These are phyloP conservation scores for Aspergillus fijiensis DNA, from an alignment of 2,329 filamentous ascomycete genomes.

Conservation along the genomic window DNA sequence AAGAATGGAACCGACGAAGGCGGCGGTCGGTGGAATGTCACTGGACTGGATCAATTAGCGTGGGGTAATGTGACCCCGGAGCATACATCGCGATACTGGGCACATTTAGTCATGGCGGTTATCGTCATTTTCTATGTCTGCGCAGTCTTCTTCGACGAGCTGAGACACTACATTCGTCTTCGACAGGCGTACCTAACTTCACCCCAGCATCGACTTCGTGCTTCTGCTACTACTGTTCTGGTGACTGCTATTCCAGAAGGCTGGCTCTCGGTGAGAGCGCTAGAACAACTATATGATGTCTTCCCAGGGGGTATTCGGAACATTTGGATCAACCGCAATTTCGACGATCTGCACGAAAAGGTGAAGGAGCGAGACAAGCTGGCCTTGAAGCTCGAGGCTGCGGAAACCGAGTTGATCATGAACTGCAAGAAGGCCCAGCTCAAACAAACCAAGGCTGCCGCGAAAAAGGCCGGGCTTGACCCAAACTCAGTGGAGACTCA, in stretches of 20 bases:
- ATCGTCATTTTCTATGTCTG: slow-evolving; percentile 80
- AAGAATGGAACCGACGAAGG: slow-evolving; percentile 36
- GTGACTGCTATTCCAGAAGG: slow-evolving; percentile 87
- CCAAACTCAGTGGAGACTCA: slow-evolving; percentile 39
- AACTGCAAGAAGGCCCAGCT: slow-evolving; percentile 74
- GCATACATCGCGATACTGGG: slow-evolving; percentile 72
- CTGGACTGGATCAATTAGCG: slow-evolving; percentile 76
- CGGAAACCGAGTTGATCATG: slow-evolving; percentile 81
- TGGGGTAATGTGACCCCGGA: slow-evolving; percentile 78
- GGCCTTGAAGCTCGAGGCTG: slow-evolving; percentile 70
- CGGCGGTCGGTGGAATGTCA: slow-evolving; percentile 49
- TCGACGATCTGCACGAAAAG: slow-evolving; percentile 79
- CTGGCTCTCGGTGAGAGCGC: slow-evolving; percentile 81
- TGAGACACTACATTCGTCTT: slow-evolving; percentile 85
- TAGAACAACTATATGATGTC: slow-evolving; percentile 85
- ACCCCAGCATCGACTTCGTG: slow-evolving; percentile 87
- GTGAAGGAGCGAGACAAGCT: slow-evolving; percentile 72
- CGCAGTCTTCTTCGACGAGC: slow-evolving; percentile 79
- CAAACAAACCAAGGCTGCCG: slow-evolving; percentile 65
- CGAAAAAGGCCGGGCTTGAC: slow-evolving; percentile 58
- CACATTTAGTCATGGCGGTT: slow-evolving; percentile 78
- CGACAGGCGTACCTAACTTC: slow-evolving; percentile 93
- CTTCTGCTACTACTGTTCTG: slow-evolving; percentile 92
- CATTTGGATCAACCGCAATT: slow-evolving; percentile 93
- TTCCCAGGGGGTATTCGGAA: slow-evolving; percentile 94